Percentiles rank a stretch among this genome's conserved stretches.
phyloP scores from a whole-genome alignment of 306 rosid genomes.

The Inga laurina region DNA sequence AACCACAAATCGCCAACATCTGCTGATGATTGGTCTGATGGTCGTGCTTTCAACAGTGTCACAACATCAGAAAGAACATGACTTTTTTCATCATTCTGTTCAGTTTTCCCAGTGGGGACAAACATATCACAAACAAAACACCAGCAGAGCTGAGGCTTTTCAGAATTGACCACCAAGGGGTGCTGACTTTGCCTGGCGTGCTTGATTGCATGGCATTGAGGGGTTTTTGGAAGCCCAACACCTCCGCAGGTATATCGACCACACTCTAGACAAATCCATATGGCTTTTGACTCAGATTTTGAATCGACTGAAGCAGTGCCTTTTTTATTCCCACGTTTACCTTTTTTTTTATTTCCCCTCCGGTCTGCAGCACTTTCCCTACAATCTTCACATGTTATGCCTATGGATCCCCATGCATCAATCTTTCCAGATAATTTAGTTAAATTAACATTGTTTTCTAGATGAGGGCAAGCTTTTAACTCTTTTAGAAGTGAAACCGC shows the following conservation, averaged over 20 bases:
- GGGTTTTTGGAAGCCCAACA: slow-evolving; percentile 71
- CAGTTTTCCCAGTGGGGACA: slow-evolving; percentile 57
- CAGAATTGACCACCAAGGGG: slow-evolving; percentile 60
- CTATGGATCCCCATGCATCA: slow-evolving; percentile 38
- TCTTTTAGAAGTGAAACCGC: slow-evolving; percentile 51
- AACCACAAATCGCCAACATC: slow-evolving; percentile 49
- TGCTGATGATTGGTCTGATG: slow-evolving; percentile 36
- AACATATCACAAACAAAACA: slow-evolving; percentile 75
- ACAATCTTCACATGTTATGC: slow-evolving; percentile 71
- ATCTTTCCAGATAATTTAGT: slow-evolving; percentile 56
- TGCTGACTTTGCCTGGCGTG: slow-evolving; percentile 78
- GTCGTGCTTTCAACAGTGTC: slow-evolving; percentile 62
- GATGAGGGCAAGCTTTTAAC: slow-evolving; percentile 66
- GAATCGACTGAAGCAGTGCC: slow-evolving; percentile 55
- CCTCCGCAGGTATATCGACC: slow-evolving; percentile 87
- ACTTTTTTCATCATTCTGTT: slow-evolving; percentile 56
- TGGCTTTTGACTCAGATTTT: slow-evolving; percentile 62
- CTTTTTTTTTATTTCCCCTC: slow-evolving; percentile 66
- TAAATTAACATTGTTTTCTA: slow-evolving; percentile 68
- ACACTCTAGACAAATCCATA: slow-evolving; percentile 93
- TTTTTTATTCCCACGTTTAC: slow-evolving; percentile 77
- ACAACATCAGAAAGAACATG: slow-evolving; percentile 57
- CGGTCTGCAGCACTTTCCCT: slow-evolving; percentile 61
- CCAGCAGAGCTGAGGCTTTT: slow-evolving; percentile 83
- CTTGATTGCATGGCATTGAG: slow-evolving; percentile 59